These are phyloP conservation scores for Talaromyces thailandensis DNA, from an alignment of 495 filamentous ascomycete genomes.

Conservation along the genomic window DNA sequence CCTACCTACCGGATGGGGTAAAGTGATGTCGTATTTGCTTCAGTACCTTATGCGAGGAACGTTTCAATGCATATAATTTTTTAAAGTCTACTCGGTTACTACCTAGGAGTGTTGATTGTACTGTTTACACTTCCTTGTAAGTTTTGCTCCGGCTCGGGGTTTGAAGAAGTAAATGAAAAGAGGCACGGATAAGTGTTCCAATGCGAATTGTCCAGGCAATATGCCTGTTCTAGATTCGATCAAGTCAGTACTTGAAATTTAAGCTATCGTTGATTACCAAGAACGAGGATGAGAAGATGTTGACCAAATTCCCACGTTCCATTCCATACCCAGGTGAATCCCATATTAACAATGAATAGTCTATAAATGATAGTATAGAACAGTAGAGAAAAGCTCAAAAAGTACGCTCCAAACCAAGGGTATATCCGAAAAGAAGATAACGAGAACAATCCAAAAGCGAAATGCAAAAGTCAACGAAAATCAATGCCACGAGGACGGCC, in stretches of 20 bases:
- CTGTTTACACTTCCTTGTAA: neutral
- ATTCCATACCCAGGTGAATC: neutral
- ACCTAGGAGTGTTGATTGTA: neutral
- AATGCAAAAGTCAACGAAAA: neutral
- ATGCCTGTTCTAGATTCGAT: neutral
- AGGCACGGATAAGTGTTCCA: neutral
- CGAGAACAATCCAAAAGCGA: neutral
- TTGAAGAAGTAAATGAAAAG: neutral
- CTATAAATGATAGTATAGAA: neutral
- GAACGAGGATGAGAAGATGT: too few relatives aligned
- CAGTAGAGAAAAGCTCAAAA: neutral
- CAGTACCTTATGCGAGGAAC: neutral
- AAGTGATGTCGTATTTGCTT: neutral
- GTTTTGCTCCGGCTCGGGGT: neutral
- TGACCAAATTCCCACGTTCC: neutral
- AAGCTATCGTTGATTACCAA: neutral
- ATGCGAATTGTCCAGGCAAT: neutral
- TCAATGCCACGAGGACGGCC: constrained; percentile 42
- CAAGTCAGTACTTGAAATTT: neutral
- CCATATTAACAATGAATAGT: neutral
- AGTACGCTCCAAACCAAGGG: neutral
- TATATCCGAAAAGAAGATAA: neutral
- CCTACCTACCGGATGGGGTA: neutral
- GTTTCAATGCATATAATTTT: neutral
- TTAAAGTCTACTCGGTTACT: neutral